Base-by-base conservation (phyloP, 139 green algal genomes). In the Coccomyxa sp. region DNA sequence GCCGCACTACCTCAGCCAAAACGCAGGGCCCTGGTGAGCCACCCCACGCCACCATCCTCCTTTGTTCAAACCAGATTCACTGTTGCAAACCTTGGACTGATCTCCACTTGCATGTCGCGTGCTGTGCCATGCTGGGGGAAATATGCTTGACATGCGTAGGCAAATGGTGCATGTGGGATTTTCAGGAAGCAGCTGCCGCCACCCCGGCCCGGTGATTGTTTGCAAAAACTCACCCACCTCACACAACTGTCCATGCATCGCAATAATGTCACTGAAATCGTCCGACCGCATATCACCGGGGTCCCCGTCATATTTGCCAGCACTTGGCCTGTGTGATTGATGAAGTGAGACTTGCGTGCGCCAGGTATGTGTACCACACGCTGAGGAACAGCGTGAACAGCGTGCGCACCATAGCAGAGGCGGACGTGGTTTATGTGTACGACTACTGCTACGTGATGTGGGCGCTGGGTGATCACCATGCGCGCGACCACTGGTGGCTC, bases 361-460 rank as follows among this genome's bases (percentile, higher is more conserved):
- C 23, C 71, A 77, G 71, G 71, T 77, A 77, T 32, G 71, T 77
- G 71, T 38, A 51, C 71, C 71, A 77, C 27, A 77, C 71, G 71
- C 71, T 77, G 27, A 31, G 27, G 14, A 77, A 77, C 71, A 77
- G 71, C 71, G 71, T 31, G 25, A 77, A 38, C 27, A 77, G 23
- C 23, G 71, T 77, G 1, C 27, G 14, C 27, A 77, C 71, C 28
- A 77, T 77, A 31, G 21, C 25, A 51, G 23, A 77, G 71, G 71
- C 71, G 71, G 71, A 77, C n/a, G 71, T 32, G 23, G 27, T 77
- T 3, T 77, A 77, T 32, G 71, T 77, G 23, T 77, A 77, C 9
- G 71, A 77, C 12, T 77, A 77, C 71, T 77, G 71, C 71, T 77
- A 77, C 9, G 27, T 51, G 27, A 77, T 77, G 71, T 38, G 71